A percentile compares a stretch with the other conserved stretches of the same genome.
phyloP scores from a whole-genome alignment of 305 asterid species.

The Solanum hybrid region DNA sequence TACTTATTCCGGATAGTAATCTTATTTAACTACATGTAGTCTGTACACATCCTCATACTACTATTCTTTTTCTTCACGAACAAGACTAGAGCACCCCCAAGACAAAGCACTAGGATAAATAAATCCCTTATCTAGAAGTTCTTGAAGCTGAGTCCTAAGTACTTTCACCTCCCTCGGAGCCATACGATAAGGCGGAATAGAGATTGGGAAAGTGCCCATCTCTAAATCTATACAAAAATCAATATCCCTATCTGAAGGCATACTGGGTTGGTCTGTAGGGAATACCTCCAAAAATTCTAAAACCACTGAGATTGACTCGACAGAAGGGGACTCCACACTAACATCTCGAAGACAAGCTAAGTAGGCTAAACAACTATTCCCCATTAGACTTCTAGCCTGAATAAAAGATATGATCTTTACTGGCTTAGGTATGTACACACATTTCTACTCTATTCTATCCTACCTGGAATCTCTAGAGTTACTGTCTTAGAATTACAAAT shows the following conservation, averaged over 20 bases:
- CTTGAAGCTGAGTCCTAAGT: background rate
- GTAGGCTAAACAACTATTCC: background rate
- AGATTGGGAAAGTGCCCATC: background rate
- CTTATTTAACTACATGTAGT: background rate
- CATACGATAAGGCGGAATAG: background rate
- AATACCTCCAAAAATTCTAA: too few relatives aligned
- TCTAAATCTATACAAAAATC: background rate
- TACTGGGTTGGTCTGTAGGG: background rate
- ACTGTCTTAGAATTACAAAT: background rate
- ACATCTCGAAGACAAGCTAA: background rate
- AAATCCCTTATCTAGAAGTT: background rate
- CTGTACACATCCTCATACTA: background rate
- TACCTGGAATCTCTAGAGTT: too few relatives aligned
- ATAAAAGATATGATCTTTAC: background rate
- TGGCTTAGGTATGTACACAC: background rate
- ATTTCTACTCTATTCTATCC: background rate
- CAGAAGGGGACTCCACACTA: background rate
- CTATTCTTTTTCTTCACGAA: background rate
- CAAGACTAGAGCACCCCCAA: background rate
- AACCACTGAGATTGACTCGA: background rate
- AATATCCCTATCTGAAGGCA: background rate
- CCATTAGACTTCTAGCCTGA: background rate
- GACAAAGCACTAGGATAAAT: background rate
- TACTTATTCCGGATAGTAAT: background rate
- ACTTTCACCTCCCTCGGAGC: background rate